Base-by-base conservation (phyloP, 306 rosid species). In the Cercis canadensis region DNA sequence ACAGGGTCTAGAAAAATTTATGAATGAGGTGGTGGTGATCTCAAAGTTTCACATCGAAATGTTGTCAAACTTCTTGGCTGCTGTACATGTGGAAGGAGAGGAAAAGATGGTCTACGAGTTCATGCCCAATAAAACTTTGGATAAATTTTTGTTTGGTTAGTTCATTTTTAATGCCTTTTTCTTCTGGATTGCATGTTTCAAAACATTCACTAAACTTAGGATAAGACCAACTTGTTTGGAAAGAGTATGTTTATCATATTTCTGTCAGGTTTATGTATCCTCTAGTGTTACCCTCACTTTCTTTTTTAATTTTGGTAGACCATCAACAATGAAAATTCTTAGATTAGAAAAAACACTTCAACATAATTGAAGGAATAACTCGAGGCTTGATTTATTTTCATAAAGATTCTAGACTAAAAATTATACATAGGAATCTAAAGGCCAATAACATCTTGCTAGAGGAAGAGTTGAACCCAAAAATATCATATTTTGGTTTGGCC, bases 21-120 rank as follows among this genome's bases (percentile, higher is more conserved):
- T 62, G 65, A 80, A 74, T 17, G 84, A 80, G 46, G 70, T 80
- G 12, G 12, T 49, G 0, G 67, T 80, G 15, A 80, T 80, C n/a
- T 80, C 84, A 0, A 45, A 75, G 14, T 80, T 80, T 47, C 84
- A 74, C 80, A 80, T 9, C 72, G 80, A 1, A 80, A 80, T 49
- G 76, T 80, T 68, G 80, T 80, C 0, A 74, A 66, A 55, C 76
- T 80, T 62, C 62, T 80, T 0, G 84, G 82, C 0, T 76, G 75
- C 2, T 81, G 79, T 51, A 34, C n/a, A n/a, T n/a, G n/a, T 72
- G 0, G 75, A 81, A 46, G 24, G 62, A 14, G 82, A 73, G 11
- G 82, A 81, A 69, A 68, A 59, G 9, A 72, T 77, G 72, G 16
- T 81, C 14, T 81, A 70, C 53, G 85, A 81, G 37, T 81, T 44